These are phyloP conservation scores for Macrophomina tecta DNA, from an alignment of 2,329 filamentous ascomycete genomes.

Conservation along the genomic window DNA sequence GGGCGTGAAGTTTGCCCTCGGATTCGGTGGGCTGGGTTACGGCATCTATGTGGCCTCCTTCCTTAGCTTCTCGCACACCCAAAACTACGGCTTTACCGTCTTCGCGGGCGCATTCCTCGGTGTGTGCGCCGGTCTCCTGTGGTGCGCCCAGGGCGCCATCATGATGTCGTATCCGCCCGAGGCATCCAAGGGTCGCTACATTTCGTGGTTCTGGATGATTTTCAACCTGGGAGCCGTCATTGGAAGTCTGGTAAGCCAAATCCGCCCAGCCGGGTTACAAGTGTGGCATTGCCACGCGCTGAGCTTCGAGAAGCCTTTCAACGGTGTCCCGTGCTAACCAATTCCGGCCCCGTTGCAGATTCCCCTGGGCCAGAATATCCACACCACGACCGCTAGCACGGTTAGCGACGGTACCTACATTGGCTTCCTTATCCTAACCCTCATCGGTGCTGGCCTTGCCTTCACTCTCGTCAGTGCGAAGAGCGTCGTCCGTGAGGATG, in stretches of 20 bases:
- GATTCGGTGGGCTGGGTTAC: conserved; percentile 78
- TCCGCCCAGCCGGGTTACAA: neutral
- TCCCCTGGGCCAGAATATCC: conserved; percentile 74
- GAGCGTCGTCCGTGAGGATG: conserved; percentile 76
- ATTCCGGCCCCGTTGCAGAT: conserved; percentile 53
- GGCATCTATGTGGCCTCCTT: conserved; percentile 75
- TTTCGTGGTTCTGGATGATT: conserved; percentile 92
- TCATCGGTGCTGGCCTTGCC: conserved; percentile 71
- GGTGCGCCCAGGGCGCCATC: conserved; percentile 82
- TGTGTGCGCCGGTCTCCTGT: conserved; percentile 78
- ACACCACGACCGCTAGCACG: conserved; percentile 57
- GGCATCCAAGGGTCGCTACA: conserved; percentile 82
- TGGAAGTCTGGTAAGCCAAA: conserved; percentile 67
- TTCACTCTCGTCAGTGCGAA: conserved; percentile 74
- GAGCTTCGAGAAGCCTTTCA: conserved; percentile 32
- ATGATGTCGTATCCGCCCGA: conserved; percentile 91
- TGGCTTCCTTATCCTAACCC: conserved; percentile 84
- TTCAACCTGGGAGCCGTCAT: conserved; percentile 93
- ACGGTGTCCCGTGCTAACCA: conserved; percentile 22
- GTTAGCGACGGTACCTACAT: conserved; percentile 84
- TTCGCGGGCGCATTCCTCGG: conserved; percentile 79
- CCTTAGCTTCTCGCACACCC: conserved; percentile 71
- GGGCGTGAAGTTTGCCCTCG: conserved; percentile 71
- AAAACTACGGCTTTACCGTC: conserved; percentile 72
- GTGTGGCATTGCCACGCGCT: conserved; percentile 39